Conservation (phyloP, 2,329 filamentous ascomycete species). For the Cladosporium oxysporum region DNA sequence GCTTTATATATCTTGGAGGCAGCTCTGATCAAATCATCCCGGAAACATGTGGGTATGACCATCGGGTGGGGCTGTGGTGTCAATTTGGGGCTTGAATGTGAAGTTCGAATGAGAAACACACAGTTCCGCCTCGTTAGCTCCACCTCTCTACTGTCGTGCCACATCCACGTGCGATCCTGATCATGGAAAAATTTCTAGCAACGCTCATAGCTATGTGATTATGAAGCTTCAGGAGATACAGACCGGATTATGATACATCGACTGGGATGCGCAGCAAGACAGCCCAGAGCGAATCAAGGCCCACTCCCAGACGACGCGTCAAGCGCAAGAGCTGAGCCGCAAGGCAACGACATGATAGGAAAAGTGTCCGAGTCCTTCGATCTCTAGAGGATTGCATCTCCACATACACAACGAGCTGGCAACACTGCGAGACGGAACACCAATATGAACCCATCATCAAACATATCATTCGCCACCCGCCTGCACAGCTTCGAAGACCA, state of each 20-base stretch:
- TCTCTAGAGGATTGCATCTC: background rate
- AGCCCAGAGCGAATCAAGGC: background rate
- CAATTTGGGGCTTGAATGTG: background rate
- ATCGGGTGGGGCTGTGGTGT: background rate
- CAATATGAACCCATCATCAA: background rate
- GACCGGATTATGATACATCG: background rate
- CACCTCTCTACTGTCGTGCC: background rate
- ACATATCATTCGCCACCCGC: constrained; percentile 17
- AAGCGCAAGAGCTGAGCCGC: background rate
- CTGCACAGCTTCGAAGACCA: constrained; percentile 17
- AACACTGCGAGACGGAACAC: background rate
- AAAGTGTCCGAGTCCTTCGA: background rate
- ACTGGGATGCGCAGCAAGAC: background rate
- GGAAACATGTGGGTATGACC: background rate
- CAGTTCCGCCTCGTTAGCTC: background rate
- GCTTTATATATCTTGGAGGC: background rate
- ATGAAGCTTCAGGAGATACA: background rate
- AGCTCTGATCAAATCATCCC: background rate
- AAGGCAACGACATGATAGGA: background rate
- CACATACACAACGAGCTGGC: background rate
- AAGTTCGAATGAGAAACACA: background rate
- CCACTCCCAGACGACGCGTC: background rate
- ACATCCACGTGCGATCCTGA: background rate
- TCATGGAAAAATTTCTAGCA: background rate
- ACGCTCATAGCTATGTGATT: background rate